A percentile compares a stretch with the other conserved stretches of the same genome.
Evolutionary conservation across 2,329 filamentous ascomycete species (phyloP).

Genomic region (Botrytis hyacinthi): DNA sequence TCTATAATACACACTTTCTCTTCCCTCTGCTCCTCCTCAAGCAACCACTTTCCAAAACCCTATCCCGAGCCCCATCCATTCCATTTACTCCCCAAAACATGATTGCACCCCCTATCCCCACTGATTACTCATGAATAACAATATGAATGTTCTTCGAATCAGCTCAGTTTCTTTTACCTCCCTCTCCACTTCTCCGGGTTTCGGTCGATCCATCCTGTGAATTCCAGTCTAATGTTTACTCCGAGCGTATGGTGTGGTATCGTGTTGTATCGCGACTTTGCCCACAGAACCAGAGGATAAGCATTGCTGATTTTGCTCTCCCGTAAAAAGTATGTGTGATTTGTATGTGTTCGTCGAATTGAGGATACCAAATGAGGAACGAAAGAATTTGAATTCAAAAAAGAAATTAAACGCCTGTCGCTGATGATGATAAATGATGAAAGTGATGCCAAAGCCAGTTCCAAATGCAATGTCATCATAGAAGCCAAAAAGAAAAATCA

Average conservation of each 20-base stretch:
- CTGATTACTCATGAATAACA: background rate
- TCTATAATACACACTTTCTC: conserved; percentile 19
- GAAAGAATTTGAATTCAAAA: conserved; percentile 16
- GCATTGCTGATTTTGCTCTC: background rate
- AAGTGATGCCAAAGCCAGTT: conserved; percentile 18
- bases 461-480: conserved; percentile 19
- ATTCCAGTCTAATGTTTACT: conserved; percentile 11
- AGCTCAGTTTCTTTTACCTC: background rate
- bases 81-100: conserved; percentile 7
- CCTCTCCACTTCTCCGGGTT: background rate
- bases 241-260: background rate
- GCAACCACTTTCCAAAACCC: background rate
- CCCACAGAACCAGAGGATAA: conserved; percentile 1
- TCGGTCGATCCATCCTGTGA: conserved; percentile 1
- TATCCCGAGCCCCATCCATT: background rate
- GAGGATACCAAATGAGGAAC: conserved; percentile 12
- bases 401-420: conserved; percentile 19
- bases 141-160: background rate
- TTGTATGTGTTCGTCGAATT: conserved; percentile 8
- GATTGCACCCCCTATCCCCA: background rate
- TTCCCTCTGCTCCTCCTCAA: background rate
- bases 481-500: conserved; percentile 14
- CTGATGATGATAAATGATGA: conserved; percentile 14
- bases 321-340: background rate
- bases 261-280: background rate